Percentiles rank a stretch among this genome's conserved stretches.
Conservation (phyloP, 2,329 filamentous ascomycete species). For the Ceratocystis lukuohia region DNA sequence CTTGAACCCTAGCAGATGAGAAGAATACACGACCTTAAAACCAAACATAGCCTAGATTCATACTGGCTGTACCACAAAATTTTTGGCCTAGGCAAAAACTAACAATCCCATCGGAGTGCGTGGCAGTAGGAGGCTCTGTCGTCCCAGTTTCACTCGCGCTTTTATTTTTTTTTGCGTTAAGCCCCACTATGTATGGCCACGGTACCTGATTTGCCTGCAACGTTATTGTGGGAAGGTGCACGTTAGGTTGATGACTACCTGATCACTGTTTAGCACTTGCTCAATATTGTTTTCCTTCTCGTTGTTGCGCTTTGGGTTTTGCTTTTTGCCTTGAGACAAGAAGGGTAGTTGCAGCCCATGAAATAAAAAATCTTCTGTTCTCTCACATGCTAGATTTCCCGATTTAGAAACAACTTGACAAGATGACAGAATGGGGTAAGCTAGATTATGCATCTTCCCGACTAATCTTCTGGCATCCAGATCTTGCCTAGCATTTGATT, state of each 20-base stretch:
- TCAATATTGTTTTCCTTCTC: not conserved
- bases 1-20: not conserved
- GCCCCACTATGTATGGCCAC: not conserved
- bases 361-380: not conserved
- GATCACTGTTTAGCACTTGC: not conserved
- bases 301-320: not conserved
- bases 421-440: not conserved
- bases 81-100: too few relatives aligned
- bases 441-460: not conserved
- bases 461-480: not conserved
- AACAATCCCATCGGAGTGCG: too few relatives aligned
- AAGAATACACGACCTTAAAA: not conserved
- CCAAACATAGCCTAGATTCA: not conserved
- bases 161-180: not conserved
- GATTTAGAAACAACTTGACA: not conserved
- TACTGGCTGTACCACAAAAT: not conserved
- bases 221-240: not conserved
- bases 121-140: too few relatives aligned
- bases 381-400: not conserved
- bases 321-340: not conserved
- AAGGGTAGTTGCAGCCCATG: not conserved
- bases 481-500: too few relatives aligned
- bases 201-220: conserved; percentile 4
- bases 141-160: not conserved
- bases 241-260: not conserved